These are phyloP conservation scores for Monosporozyma siamensis DNA, from an alignment of 805 yeast species.

Conservation along the genomic window DNA sequence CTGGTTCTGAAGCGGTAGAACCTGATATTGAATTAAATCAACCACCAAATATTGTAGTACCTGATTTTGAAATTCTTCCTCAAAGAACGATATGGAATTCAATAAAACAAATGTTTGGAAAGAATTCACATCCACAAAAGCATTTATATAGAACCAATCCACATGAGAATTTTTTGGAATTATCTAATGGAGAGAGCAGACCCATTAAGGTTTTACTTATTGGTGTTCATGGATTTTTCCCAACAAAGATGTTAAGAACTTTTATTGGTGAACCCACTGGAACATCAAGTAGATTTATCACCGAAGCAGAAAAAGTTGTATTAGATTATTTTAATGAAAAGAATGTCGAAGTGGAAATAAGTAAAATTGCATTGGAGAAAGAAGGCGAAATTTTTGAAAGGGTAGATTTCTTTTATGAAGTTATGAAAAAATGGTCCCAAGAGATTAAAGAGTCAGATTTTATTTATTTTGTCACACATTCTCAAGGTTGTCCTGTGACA, in stretches of 20 bases:
- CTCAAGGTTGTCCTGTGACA: conserved; percentile 93
- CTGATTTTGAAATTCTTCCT: conserved; percentile 25
- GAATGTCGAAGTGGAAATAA: conserved; percentile 44
- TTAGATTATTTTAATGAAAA: conserved; percentile 50
- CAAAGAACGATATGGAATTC: conserved; percentile 19
- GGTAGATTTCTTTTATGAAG: conserved; percentile 67
- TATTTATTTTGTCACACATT: conserved; percentile 86
- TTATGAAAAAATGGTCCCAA: conserved; percentile 56
- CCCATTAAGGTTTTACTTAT: conserved; percentile 63
- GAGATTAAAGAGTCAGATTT: conserved; percentile 60
- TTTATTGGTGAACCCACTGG: conserved; percentile 94
- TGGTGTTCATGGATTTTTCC: conserved; percentile 96
- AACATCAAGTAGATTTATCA: conserved; percentile 81
- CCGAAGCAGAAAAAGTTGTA: conserved; percentile 77
- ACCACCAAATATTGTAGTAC: conserved; percentile 25
- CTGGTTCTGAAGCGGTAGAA: neutral
- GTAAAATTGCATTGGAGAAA: conserved; percentile 85
- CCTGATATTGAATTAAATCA: conserved; percentile 4
- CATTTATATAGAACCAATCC: conserved; percentile 14
- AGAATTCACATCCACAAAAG: conserved; percentile 11
- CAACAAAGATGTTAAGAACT: conserved; percentile 75
- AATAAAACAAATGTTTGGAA: conserved; percentile 13
- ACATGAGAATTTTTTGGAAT: conserved; percentile 9
- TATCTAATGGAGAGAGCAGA: conserved; percentile 15
- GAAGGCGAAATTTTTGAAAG: conserved; percentile 87